phyloP scores from a whole-genome alignment of 164 flowering plant species.

The Santalum album region DNA sequence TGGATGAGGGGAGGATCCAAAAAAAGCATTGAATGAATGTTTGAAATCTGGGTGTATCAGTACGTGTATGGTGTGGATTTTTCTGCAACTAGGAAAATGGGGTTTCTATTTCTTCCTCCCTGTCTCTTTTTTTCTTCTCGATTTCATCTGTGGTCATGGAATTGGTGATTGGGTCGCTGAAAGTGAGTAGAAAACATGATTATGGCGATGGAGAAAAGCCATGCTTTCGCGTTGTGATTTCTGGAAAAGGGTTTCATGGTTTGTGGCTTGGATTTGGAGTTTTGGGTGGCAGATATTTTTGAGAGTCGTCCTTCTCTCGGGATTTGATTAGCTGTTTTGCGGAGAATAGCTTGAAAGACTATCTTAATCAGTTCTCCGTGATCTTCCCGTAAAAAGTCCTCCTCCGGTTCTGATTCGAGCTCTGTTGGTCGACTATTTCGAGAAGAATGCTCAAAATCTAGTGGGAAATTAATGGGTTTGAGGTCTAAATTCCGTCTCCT shows the following conservation, averaged over 20 bases:
- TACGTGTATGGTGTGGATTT: slow-evolving; percentile 9
- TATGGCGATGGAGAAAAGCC: not conserved
- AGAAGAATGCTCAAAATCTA: no score
- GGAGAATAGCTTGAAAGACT: no score
- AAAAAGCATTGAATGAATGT: slow-evolving; percentile 16
- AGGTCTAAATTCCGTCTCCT: not conserved
- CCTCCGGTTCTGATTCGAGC: no score
- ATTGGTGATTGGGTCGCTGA: not conserved
- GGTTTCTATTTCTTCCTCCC: not conserved
- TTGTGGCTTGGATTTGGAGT: not conserved
- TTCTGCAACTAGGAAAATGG: slow-evolving; percentile 4
- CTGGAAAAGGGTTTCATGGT: not conserved
- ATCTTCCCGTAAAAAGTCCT: no score
- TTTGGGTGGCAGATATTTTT: not conserved
- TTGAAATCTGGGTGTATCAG: slow-evolving; percentile 6
- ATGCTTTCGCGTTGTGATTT: not conserved
- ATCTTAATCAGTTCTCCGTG: not conserved
- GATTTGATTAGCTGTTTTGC: no score
- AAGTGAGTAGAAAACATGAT: not conserved
- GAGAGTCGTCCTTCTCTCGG: not conserved
- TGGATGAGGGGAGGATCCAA: slow-evolving; percentile 22
- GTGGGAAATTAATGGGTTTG: no score
- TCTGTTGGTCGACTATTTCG: no score
- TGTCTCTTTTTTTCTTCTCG: not conserved
- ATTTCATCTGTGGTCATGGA: not conserved